Evolutionary conservation across 768 basidiomycete genomes (phyloP).

Genomic region (Collybia sp.): DNA sequence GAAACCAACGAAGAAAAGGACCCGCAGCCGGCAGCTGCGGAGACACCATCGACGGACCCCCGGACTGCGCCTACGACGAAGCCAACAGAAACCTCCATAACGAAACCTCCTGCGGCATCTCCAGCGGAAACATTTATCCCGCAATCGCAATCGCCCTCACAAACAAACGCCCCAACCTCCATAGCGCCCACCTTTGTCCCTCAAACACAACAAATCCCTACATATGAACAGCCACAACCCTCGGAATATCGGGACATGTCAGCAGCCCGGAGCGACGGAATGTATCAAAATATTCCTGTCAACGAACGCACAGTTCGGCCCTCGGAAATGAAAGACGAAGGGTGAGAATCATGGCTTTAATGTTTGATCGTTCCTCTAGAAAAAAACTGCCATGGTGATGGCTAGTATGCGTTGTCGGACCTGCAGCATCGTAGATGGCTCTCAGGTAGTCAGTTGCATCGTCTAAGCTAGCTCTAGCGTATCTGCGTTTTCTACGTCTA

Average conservation of each 20-base stretch:
- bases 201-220: slow-evolving; percentile 65
- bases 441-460: slow-evolving; percentile 57
- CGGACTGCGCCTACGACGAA: slow-evolving; percentile 9
- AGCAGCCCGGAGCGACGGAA: slow-evolving; percentile 29
- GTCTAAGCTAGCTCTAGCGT: slow-evolving; percentile 75
- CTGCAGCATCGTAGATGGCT: slow-evolving; percentile 33
- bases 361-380: slow-evolving; percentile 12
- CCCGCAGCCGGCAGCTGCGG: slow-evolving; percentile 21
- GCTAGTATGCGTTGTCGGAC: too few relatives aligned
- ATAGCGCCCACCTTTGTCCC: slow-evolving; percentile 21
- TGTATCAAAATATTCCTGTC: slow-evolving; percentile 37
- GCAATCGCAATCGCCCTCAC: slow-evolving; percentile 10
- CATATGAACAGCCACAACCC: slow-evolving; percentile 64
- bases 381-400: slow-evolving; percentile 24
- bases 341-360: slow-evolving; percentile 62
- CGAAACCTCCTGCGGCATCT: not conserved
- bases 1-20: slow-evolving; percentile 36
- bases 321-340: slow-evolving; percentile 96
- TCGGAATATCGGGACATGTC: slow-evolving; percentile 43
- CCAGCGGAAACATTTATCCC: slow-evolving; percentile 10
- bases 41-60: slow-evolving; percentile 14
- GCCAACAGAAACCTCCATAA: slow-evolving; percentile 8
- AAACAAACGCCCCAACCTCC: slow-evolving; percentile 16
- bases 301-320: slow-evolving; percentile 71
- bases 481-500: slow-evolving; percentile 64